Base-by-base conservation (phyloP, 2,329 filamentous ascomycete genomes). In the Cladosporium austrohemisphaericum region DNA sequence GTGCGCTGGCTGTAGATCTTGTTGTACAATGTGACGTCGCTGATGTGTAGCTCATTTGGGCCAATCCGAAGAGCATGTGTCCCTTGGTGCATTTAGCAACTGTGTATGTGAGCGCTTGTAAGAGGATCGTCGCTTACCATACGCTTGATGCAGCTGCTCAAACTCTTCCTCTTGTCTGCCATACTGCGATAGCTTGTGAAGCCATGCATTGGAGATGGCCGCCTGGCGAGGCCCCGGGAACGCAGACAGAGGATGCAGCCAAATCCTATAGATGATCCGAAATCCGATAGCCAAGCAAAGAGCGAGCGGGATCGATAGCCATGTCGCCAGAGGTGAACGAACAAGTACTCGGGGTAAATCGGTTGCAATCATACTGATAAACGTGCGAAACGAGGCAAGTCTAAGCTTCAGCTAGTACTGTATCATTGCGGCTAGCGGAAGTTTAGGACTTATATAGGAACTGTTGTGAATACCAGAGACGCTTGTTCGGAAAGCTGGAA, bases 161-260 rank as follows among this genome's bases (percentile, higher is more conserved):
- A 47, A 38, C 20, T 14, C 33, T 18, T 33, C 13, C 20, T 47
- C 44, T 10, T 28, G 29, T 26, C n/a, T 36, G 19, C 44, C 44
- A 25, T 31, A 6, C 16, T 25, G 16, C 7, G 44, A 47, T 7
- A 37, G 2, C 10, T 38, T 37, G 44, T 47, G 37, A 1, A 47
- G 16, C 44, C 44, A 47, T 5, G 18, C 14, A 9, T 38, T 25
- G 25, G 44, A 47, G 10, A 47, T 13, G 6, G 44, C 44, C 13
- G 44, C 44, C 23, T 33, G 31, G n/a, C 20, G 75, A 18, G 52
- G 51, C 35, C 51, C 47, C 5, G 51, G 51, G 33, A 33, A 50
- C 20, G 40, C 46, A 2, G 51, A 40, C 10, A 53, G 41, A 22
- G 52, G 48, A 43, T 50, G 43, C 18, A 53, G 45, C 18, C 49